phyloP scores from a whole-genome alignment of 1,139 yeast genomes.

The Eremothecium gossypii region DNA sequence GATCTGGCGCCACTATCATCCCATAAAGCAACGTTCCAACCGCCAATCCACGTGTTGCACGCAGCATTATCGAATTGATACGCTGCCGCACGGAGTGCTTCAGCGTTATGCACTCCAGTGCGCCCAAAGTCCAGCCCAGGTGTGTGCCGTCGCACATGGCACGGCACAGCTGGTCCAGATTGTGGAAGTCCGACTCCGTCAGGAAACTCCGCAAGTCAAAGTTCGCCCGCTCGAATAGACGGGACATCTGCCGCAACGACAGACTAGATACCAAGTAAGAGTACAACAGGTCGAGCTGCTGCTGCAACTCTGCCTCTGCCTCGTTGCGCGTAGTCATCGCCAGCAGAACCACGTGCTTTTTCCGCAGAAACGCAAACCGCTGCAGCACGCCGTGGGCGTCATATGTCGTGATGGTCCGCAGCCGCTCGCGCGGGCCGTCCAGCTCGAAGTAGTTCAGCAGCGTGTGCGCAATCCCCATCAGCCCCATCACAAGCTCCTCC shows the following conservation, averaged over 20 bases:
- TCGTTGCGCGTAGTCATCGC: slow-evolving; percentile 58
- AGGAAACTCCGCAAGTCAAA: slow-evolving; percentile 73
- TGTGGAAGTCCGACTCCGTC: slow-evolving; percentile 34
- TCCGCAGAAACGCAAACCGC: slow-evolving; percentile 49
- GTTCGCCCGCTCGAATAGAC: slow-evolving; percentile 67
- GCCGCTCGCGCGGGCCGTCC: slow-evolving; percentile 21
- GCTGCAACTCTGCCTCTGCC: slow-evolving; percentile 44
- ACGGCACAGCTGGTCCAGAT: slow-evolving; percentile 20
- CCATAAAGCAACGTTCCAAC: slow-evolving; percentile 47
- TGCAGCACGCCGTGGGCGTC: slow-evolving; percentile 26
- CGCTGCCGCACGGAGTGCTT: slow-evolving; percentile 38
- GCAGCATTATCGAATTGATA: slow-evolving; percentile 28
- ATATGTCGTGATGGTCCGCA: slow-evolving; percentile 36
- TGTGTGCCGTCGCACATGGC: slow-evolving; percentile 36
- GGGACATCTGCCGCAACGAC: slow-evolving; percentile 63
- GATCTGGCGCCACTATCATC: slow-evolving; percentile 46
- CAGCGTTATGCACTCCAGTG: slow-evolving; percentile 49
- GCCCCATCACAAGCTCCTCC: slow-evolving; percentile 61
- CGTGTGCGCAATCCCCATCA: slow-evolving; percentile 51
- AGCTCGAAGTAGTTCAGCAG: slow-evolving; percentile 34
- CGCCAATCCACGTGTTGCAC: slow-evolving; percentile 16
- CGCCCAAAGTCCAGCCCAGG: slow-evolving; percentile 51
- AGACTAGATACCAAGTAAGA: slow-evolving; percentile 73
- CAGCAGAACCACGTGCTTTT: slow-evolving; percentile 63
- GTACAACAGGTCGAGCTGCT: slow-evolving; percentile 67